A percentile compares a stretch with the other conserved stretches of the same genome.
These are phyloP conservation scores for Peronospora tabacina DNA, from an alignment of 352 stramenopile species.

Conservation along the genomic window DNA sequence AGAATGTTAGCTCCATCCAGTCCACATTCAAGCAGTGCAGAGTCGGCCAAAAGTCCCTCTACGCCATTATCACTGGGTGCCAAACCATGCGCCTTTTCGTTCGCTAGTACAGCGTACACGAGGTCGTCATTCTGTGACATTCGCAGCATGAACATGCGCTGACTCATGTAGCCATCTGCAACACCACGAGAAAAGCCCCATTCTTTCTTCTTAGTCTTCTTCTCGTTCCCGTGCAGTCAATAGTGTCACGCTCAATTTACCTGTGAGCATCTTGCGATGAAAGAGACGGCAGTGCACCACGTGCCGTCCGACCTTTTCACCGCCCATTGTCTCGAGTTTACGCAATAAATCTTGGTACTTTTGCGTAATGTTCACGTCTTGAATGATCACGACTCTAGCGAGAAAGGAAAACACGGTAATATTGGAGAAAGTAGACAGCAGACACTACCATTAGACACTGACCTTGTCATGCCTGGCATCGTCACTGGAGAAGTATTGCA, in stretches of 20 bases:
- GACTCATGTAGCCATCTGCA: constrained; percentile 73
- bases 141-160: constrained; percentile 87
- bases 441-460: neutral
- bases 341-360: constrained; percentile 84
- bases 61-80: constrained; percentile 63
- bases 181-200: neutral
- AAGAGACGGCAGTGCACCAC: constrained; percentile 85
- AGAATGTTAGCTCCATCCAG: constrained; percentile 80
- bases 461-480: constrained; percentile 77
- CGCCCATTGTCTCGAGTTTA: constrained; percentile 78
- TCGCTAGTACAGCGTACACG: constrained; percentile 77
- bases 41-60: constrained; percentile 65
- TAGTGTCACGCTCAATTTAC: constrained; percentile 20
- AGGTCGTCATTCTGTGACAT: constrained; percentile 85
- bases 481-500: constrained; percentile 6
- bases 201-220: neutral
- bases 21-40: constrained; percentile 72
- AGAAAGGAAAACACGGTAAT: neutral
- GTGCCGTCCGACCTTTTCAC: constrained; percentile 66
- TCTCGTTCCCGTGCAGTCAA: too few species aligned
- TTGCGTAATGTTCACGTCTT: constrained; percentile 71
- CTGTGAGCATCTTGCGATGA: constrained; percentile 70
- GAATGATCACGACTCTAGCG: constrained; percentile 68
- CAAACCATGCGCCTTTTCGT: constrained; percentile 58
- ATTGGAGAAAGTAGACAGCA: neutral